Conservation (phyloP, 306 rosid genomes). For the Inga leiocalycina region DNA sequence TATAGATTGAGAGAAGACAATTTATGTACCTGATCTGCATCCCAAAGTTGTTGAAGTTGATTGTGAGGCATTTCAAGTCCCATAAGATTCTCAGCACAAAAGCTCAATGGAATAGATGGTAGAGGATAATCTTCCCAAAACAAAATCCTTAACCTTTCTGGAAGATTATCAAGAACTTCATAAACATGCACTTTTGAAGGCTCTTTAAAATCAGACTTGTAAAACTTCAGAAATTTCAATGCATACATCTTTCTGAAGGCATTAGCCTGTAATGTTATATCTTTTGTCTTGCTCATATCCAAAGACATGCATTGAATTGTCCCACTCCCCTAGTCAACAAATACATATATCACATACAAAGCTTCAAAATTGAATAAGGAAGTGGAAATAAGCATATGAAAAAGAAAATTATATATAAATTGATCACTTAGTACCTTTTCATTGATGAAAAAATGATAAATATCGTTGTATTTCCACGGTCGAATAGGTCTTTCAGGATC, state of each 20-base stretch:
- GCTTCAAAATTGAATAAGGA: background rate
- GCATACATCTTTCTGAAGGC: background rate
- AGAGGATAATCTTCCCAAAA: conserved; percentile 1
- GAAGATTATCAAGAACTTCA: background rate
- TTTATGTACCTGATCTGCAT: background rate
- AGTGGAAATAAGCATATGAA: background rate
- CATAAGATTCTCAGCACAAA: background rate
- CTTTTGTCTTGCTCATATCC: background rate
- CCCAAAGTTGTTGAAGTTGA: background rate
- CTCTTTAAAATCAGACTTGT: background rate
- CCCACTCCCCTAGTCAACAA: conserved; percentile 1
- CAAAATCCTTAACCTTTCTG: background rate
- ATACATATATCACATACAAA: background rate
- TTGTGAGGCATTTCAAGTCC: background rate
- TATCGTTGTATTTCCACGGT: background rate
- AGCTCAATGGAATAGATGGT: background rate
- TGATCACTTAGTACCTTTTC: background rate
- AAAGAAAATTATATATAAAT: background rate
- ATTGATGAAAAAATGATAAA: background rate
- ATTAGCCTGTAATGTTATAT: background rate
- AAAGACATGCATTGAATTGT: background rate
- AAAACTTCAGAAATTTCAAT: background rate
- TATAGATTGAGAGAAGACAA: background rate
- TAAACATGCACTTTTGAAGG: background rate
- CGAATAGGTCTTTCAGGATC: background rate